Conservation (phyloP, 1,139 yeast genomes). For the Taphrina wiesneri region DNA sequence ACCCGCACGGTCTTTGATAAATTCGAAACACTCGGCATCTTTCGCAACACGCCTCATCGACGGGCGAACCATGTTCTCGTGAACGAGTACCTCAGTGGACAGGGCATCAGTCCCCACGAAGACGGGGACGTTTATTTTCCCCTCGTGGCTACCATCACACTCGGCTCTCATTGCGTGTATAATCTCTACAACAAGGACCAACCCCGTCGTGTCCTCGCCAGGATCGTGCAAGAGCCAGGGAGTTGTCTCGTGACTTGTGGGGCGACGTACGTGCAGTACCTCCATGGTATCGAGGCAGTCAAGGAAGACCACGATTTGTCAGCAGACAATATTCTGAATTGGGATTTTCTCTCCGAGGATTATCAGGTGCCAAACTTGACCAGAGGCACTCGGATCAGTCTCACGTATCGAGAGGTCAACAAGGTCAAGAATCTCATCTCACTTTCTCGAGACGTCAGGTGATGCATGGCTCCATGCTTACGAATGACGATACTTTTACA, state of each 20-base stretch:
- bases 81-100: slow-evolving; percentile 39
- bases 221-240: slow-evolving; percentile 39
- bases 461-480: neutral
- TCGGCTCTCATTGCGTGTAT: slow-evolving; percentile 36
- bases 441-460: neutral
- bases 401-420: slow-evolving; percentile 36
- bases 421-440: slow-evolving; percentile 4
- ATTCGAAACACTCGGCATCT: slow-evolving; percentile 36
- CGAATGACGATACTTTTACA: neutral
- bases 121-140: slow-evolving; percentile 39
- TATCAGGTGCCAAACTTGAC: neutral
- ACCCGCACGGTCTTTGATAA: slow-evolving; percentile 31
- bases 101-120: slow-evolving; percentile 40
- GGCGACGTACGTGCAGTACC: slow-evolving; percentile 19
- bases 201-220: neutral
- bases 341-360: slow-evolving; percentile 21
- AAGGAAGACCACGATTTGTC: slow-evolving; percentile 19
- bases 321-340: slow-evolving; percentile 30
- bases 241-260: slow-evolving; percentile 34
- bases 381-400: slow-evolving; percentile 30
- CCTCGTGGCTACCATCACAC: slow-evolving; percentile 39
- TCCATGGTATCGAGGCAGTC: slow-evolving; percentile 35
- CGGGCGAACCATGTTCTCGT: slow-evolving; percentile 38
- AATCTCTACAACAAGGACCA: slow-evolving; percentile 33
- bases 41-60: slow-evolving; percentile 36